phyloP scores from a whole-genome alignment of 139 green algal species.

The Microglena sp. region DNA sequence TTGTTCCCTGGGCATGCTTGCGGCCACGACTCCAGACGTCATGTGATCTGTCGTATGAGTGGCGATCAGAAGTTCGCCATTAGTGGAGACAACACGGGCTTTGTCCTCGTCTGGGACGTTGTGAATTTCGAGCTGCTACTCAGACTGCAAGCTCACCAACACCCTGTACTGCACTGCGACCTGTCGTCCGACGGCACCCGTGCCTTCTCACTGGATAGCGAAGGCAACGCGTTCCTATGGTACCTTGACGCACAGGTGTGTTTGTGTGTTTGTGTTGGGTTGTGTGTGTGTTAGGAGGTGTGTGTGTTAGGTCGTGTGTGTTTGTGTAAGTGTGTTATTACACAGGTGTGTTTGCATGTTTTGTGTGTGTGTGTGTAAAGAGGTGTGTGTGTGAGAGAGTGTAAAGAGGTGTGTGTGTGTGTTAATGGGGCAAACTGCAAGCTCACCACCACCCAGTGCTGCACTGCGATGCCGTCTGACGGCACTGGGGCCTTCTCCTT shows the following conservation, averaged over 20 bases:
- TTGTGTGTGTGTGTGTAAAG: no score
- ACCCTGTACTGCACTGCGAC: conserved; percentile 20
- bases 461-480: conserved; percentile 11
- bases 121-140: conserved; percentile 1
- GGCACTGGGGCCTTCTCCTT: conserved; percentile 16
- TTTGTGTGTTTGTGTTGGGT: no score
- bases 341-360: no score
- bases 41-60: no score
- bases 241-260: conserved; percentile 24
- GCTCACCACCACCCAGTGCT: no score
- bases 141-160: conserved; percentile 21
- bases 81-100: conserved; percentile 24
- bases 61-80: conserved; percentile 5
- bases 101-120: conserved; percentile 22
- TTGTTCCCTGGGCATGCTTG: no score
- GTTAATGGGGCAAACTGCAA: no score
- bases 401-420: no score
- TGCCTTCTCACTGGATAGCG: conserved; percentile 20
- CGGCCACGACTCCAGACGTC: no score
- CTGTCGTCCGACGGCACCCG: conserved; percentile 13
- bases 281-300: no score
- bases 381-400: no score
- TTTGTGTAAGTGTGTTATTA: background rate
- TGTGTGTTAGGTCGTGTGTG: no score
- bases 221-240: conserved; percentile 30